These are phyloP conservation scores for Melanogaster broomeanus DNA, from an alignment of 768 basidiomycete genomes.

Conservation along the genomic window DNA sequence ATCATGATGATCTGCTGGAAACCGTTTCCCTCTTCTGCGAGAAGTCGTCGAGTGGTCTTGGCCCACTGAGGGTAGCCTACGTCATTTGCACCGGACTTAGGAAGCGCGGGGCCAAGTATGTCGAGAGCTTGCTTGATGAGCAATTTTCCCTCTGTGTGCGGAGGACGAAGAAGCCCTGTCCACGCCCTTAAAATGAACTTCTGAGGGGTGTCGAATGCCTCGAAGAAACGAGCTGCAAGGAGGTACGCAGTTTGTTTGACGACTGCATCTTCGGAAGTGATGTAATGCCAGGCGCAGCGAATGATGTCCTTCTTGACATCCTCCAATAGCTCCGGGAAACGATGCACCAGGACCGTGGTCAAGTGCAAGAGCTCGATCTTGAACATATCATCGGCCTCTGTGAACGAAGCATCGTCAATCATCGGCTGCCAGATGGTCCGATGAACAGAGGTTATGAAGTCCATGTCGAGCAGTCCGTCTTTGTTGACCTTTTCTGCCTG, in stretches of 20 bases:
- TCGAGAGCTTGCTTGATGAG: conserved; percentile 86
- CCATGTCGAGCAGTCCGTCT: conserved; percentile 66
- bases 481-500: conserved; percentile 62
- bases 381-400: conserved; percentile 77
- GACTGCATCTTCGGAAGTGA: conserved; percentile 81
- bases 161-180: conserved; percentile 84
- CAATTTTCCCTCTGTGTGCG: conserved; percentile 73
- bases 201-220: conserved; percentile 81
- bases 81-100: conserved; percentile 58
- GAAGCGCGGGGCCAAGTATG: conserved; percentile 81
- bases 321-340: conserved; percentile 76
- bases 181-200: conserved; percentile 93
- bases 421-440: conserved; percentile 82
- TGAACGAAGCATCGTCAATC: conserved; percentile 51
- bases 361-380: conserved; percentile 90
- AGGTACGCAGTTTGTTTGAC: conserved; percentile 94
- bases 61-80: conserved; percentile 79
- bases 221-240: conserved; percentile 89
- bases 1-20: conserved; percentile 73
- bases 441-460: conserved; percentile 71
- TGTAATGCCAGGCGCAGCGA: conserved; percentile 89
- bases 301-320: conserved; percentile 91
- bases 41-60: conserved; percentile 75
- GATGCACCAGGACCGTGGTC: conserved; percentile 85
- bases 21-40: conserved; percentile 84